Evolutionary conservation across 2,329 filamentous ascomycete genomes (phyloP).

Genomic region (Fusarium palustre): DNA sequence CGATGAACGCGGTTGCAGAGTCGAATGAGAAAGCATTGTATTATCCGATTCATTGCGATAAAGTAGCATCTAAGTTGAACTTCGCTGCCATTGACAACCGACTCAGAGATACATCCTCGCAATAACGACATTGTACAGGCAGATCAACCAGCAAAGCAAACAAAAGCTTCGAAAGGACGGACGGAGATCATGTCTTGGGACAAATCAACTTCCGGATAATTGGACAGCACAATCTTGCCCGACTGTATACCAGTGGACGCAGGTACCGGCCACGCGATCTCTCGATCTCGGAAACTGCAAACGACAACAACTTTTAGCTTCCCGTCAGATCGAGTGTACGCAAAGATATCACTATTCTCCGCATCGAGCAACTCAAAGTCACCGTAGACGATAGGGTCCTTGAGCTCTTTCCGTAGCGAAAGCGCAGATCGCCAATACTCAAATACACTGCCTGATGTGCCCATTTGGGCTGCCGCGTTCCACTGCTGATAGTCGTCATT

Average conservation of each 20-base stretch:
- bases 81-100: background rate
- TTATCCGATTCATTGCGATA: too few species aligned
- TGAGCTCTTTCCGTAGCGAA: conserved; percentile 14
- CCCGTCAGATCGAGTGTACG: conserved; percentile 19
- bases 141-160: background rate
- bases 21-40: background rate
- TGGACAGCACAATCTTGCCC: conserved; percentile 16
- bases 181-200: background rate
- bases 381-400: conserved; percentile 26
- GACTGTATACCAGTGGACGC: background rate
- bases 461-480: conserved; percentile 26
- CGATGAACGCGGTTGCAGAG: background rate
- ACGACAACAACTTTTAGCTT: conserved; percentile 7
- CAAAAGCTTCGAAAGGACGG: conserved; percentile 32
- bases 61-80: background rate
- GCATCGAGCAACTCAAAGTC: conserved; percentile 31
- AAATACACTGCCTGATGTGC: conserved; percentile 16
- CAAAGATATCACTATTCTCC: conserved; percentile 27
- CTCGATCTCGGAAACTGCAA: conserved; percentile 27
- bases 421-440: conserved; percentile 31
- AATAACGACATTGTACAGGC: background rate
- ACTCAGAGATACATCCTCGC: background rate
- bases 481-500: conserved; percentile 35
- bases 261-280: conserved; percentile 4
- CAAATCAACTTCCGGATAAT: conserved; percentile 11